Evolutionary conservation across 2,329 filamentous ascomycete species (phyloP).

Genomic region (Hirsutella rhossiliensis): DNA sequence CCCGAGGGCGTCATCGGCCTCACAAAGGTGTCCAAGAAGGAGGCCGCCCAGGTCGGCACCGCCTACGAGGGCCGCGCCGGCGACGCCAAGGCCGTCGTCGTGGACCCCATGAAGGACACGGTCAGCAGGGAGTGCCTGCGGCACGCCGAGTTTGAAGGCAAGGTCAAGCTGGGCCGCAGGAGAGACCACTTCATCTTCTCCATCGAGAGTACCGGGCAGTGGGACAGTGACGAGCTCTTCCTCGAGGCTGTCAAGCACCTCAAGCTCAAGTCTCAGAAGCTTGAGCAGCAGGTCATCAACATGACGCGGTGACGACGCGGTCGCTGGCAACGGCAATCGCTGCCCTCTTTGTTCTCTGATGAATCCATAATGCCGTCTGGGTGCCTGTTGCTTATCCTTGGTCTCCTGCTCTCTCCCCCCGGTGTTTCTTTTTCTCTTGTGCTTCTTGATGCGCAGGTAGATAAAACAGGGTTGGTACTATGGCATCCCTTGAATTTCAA

Average conservation of each 20-base stretch:
- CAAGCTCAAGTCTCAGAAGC: constrained; percentile 68
- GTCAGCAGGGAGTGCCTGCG: constrained; percentile 87
- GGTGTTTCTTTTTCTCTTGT: background rate
- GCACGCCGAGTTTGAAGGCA: constrained; percentile 86
- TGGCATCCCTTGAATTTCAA: constrained; percentile 7
- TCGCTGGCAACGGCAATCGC: background rate
- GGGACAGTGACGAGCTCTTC: constrained; percentile 88
- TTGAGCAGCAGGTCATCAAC: constrained; percentile 58
- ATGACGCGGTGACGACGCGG: constrained; percentile 37
- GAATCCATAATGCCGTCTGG: background rate
- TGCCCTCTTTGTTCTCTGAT: background rate
- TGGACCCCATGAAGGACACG: constrained; percentile 83
- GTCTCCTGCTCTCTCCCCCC: background rate
- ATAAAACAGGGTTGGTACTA: constrained; percentile 19
- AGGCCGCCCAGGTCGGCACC: constrained; percentile 46
- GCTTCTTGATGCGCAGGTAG: constrained; percentile 10
- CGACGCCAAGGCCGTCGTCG: constrained; percentile 77
- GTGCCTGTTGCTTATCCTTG: background rate
- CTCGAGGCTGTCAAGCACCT: constrained; percentile 76
- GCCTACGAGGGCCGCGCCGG: constrained; percentile 66
- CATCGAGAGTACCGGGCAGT: constrained; percentile 90
- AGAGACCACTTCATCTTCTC: constrained; percentile 97
- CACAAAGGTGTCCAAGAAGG: constrained; percentile 55
- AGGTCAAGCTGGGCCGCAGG: constrained; percentile 83
- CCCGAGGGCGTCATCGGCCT: constrained; percentile 76